Evolutionary conservation across 1,139 yeast genomes (phyloP), one percentile per base, ranked within the genome.

Genomic region (Protomyces inundatus): DNA sequence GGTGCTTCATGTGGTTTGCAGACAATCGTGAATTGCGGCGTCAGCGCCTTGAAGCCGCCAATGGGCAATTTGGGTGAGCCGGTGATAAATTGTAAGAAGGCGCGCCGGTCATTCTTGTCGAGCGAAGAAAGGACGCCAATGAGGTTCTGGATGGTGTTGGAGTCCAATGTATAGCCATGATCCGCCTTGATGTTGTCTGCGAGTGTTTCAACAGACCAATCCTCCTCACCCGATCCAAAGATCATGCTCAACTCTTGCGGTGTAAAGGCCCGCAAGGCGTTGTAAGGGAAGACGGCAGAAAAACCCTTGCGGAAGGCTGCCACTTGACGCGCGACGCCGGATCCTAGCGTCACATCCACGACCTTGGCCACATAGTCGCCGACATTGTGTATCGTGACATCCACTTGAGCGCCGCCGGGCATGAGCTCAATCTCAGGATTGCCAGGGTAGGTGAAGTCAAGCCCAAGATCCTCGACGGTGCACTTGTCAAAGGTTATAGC

Each of bases 1-100:
- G 75, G 71, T 0, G 83, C 84, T 66, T 91, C 97, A 7, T 87
- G 82, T 64, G 82, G 85, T 71, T 90, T 90, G 68, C 90, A 78
- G 1, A 93, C 98, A 54, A 93, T 93, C 0, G 98, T 93, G 64
- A 93, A 81, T 62, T 83, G 87, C 0, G 98, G 98, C 57, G 82
- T 80, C 65, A 93, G 78, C 1, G 89, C 82, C 70, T 86, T 87
- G 77, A 93, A 93, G 0, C 98, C 98, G 0, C 98, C 98, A 70
- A 90, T 83, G 0, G 98, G 98, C 59, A 93, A 76, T 69, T 87
- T 88, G 3, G 98, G 97, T 3, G 97, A 85, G 0, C 98, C 98
- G 0, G 98, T 93, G 67, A 91, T 78, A 73, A 93, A 93, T 73
- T 90, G 97, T 59, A 90, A 76, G 71, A 93, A 91, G 45, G 80